A percentile compares a stretch with the other conserved stretches of the same genome.
Evolutionary conservation across 495 filamentous ascomycete species (phyloP).

Genomic region (Trichoderma asperelloides): DNA sequence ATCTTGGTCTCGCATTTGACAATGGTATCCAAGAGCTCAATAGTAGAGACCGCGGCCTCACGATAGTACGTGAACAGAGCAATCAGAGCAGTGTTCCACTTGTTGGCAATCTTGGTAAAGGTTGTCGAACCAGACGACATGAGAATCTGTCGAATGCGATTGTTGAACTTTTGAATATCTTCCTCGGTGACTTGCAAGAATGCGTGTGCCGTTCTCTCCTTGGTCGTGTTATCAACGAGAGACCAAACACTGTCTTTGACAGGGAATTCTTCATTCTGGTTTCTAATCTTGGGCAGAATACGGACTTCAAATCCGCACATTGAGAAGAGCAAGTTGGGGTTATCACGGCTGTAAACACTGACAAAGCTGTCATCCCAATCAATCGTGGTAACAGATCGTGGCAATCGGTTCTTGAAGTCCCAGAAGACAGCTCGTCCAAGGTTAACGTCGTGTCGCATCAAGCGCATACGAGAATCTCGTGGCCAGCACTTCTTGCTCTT

Average conservation of each 20-base stretch:
- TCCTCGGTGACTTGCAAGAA: conserved; percentile 98
- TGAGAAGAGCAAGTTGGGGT: conserved; percentile 93
- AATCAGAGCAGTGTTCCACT: conserved; percentile 98
- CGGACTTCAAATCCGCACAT: conserved; percentile 99
- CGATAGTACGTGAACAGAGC: conserved; percentile 99
- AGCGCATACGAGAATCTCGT: conserved; percentile 88
- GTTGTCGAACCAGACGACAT: conserved; percentile 99
- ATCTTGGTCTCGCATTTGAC: conserved; percentile 99
- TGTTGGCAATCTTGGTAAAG: conserved; percentile 99
- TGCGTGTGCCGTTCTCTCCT: conserved; percentile 94
- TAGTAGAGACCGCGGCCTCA: conserved; percentile 95
- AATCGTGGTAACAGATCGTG: conserved; percentile 89
- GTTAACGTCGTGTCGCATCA: conserved; percentile 99
- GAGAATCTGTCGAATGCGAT: conserved; percentile 94
- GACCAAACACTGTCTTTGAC: conserved; percentile 98
- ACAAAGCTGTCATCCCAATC: conserved; percentile 99
- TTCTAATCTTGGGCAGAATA: conserved; percentile 91
- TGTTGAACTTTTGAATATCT: conserved; percentile 98
- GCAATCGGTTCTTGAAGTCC: conserved; percentile 96
- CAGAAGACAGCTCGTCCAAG: conserved; percentile 97
- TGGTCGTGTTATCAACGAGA: conserved; percentile 88
- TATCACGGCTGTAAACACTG: conserved; percentile 98
- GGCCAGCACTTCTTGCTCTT: conserved; percentile 99
- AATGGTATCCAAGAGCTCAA: conserved; percentile 92
- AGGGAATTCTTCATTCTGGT: conserved; percentile 91